Evolutionary conservation across 495 filamentous ascomycete species (phyloP), one percentile per base, ranked within the genome.

Genomic region (Aspergillus baeticus): DNA sequence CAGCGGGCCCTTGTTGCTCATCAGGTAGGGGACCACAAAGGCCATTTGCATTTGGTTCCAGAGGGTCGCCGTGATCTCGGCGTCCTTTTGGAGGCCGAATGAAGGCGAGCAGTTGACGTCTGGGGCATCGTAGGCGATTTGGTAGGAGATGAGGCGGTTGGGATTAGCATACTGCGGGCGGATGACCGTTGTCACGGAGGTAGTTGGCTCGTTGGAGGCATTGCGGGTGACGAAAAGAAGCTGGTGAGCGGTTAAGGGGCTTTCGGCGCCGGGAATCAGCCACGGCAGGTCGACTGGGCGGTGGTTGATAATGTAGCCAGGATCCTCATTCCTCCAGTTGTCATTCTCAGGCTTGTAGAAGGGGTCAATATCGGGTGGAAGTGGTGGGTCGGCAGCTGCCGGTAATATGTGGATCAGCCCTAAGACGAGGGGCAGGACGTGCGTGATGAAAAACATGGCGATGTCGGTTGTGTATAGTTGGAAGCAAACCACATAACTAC

Each of bases 51-150:
- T 5, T 5, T 1, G 43, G 6, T 18, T n/a, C 22, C 35, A 37
- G 6, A 6, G 6, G 14, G 22, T 17, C 15, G 14, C 14, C 38
- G 18, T 1, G 31, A 37, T 6, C 10, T 46, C 10, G 20, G 35
- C 36, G 5, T 23, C 41, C 13, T 22, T 13, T 17, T 23, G 71
- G 35, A 61, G 29, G 5, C 45, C 51, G 10, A 74, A 69, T 54
- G 36, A 69, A 26, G 59, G 34, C 20, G 47, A 62, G 65, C 47
- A 68, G 59, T 51, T 67, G 22, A 61, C 54, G 47, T 74, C 64
- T 36, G 68, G 60, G 6, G 65, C 63, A 60, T 83, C 69, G 57
- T 80, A 76, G 11, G 76, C 68, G 43, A 73, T 54, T 41, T 80
- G 77, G 60, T 76, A 70, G 11, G 71, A 78, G n/a, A 77, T 59